These are phyloP conservation scores for Cyberlindnera americana DNA, from an alignment of 805 yeast genomes.

Conservation along the genomic window DNA sequence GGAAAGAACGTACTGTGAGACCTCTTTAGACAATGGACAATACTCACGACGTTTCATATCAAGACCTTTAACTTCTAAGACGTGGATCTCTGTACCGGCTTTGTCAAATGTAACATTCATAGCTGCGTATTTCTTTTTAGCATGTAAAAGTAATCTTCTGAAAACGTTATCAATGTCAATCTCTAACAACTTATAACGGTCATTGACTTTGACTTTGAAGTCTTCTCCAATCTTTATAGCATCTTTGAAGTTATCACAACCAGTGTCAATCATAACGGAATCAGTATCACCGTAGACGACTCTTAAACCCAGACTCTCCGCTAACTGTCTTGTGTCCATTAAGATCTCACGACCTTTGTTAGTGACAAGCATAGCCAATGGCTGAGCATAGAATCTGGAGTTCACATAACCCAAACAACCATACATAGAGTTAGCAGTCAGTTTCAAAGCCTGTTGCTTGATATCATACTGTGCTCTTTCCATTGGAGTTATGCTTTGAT, in stretches of 20 bases:
- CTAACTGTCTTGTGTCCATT: constrained; percentile 88
- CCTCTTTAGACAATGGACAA: constrained; percentile 88
- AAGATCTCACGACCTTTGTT: constrained; percentile 93
- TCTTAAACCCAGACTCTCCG: constrained; percentile 75
- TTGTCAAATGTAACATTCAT: constrained; percentile 53
- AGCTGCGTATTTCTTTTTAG: constrained; percentile 98
- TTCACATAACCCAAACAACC: constrained; percentile 94
- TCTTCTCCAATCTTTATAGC: constrained; percentile 81
- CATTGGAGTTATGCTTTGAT: constrained; percentile 56
- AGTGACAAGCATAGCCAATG: constrained; percentile 93
- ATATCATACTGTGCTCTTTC: constrained; percentile 87
- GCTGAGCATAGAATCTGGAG: constrained; percentile 93
- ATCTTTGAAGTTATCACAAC: constrained; percentile 60
- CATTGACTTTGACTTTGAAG: constrained; percentile 83
- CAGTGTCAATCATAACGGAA: constrained; percentile 97
- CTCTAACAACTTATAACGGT: constrained; percentile 80
- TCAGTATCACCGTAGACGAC: constrained; percentile 99
- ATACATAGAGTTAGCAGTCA: constrained; percentile 99
- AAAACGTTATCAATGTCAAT: constrained; percentile 95
- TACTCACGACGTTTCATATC: constrained; percentile 97
- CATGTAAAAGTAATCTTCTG: constrained; percentile 76
- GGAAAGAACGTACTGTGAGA: constrained; percentile 70
- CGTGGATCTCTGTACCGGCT: constrained; percentile 52
- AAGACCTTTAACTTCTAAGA: constrained; percentile 88
- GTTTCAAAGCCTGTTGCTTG: constrained; percentile 90